Conservation (phyloP, 345 rosid genomes). For the thale cress (Arabidopsis thaliana) region DNA sequence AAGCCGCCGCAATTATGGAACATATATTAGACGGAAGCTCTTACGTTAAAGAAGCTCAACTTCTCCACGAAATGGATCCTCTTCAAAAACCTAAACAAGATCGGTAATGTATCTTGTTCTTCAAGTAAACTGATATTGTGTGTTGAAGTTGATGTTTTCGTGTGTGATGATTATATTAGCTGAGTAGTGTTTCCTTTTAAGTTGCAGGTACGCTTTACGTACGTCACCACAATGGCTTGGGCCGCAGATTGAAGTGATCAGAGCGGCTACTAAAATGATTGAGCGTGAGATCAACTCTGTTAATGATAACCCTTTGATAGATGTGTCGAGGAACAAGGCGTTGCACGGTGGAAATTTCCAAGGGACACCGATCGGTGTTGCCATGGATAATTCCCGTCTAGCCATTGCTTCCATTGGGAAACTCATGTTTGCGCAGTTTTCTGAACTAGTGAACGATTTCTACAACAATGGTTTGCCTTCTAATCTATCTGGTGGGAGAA, state of each 20-base stretch:
- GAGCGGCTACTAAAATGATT: constrained; percentile 57
- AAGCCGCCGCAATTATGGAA: constrained; percentile 72
- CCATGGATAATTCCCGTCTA: constrained; percentile 72
- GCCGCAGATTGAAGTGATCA: constrained; percentile 64
- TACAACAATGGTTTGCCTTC: constrained; percentile 84
- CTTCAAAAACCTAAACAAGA: constrained; percentile 67
- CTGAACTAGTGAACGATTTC: constrained; percentile 75
- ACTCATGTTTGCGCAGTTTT: constrained; percentile 67
- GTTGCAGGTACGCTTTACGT: constrained; percentile 53
- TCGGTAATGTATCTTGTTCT: constrained; percentile 30
- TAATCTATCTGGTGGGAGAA: constrained; percentile 65
- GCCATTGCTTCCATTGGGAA: constrained; percentile 74
- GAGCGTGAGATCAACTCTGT: constrained; percentile 77
- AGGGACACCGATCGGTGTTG: constrained; percentile 74
- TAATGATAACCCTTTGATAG: constrained; percentile 73
- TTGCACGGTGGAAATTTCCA: constrained; percentile 77
- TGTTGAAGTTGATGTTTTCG: constrained; percentile 5
- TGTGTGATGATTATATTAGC: background rate
- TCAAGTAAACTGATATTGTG: constrained; percentile 9
- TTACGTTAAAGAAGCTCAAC: constrained; percentile 55
- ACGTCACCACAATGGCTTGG: constrained; percentile 74
- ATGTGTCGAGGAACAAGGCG: constrained; percentile 72
- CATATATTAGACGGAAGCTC: constrained; percentile 66
- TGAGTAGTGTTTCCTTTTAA: background rate
- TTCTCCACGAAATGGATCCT: constrained; percentile 57